Evolutionary conservation across 345 rosid genomes (phyloP).

Genomic region (Eucalyptus camaldulensis): DNA sequence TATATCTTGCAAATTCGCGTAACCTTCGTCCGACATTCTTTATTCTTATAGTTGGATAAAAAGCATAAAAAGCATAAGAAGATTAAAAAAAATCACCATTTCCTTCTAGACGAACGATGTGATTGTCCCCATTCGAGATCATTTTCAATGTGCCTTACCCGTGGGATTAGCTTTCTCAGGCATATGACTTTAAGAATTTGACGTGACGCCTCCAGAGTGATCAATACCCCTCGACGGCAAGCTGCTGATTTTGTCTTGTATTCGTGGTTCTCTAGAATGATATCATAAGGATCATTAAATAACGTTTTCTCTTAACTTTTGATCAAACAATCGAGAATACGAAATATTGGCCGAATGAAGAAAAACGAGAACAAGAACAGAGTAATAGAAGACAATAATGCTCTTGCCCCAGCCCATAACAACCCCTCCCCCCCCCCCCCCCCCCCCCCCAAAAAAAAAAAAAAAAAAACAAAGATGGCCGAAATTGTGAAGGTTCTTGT

Average conservation of each 20-base stretch:
- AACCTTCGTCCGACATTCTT: not conserved
- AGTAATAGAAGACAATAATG: not conserved
- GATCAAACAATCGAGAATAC: not conserved
- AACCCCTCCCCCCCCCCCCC: not conserved
- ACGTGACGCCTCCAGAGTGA: not conserved
- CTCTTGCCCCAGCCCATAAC: not conserved
- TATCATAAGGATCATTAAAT: not conserved
- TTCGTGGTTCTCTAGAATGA: not conserved
- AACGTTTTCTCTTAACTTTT: not conserved
- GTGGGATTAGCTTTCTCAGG: not conserved
- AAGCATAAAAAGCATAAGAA: not conserved
- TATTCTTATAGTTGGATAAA: not conserved
- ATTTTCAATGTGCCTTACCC: slow-evolving; percentile 1
- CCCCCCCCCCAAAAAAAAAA: not conserved
- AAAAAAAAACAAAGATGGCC: not conserved
- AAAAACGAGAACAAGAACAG: not conserved
- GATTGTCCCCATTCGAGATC: not conserved
- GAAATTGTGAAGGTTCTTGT: no score
- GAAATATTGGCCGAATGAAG: not conserved
- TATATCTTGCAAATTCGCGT: not conserved
- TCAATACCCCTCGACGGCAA: not conserved
- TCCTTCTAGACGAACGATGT: not conserved
- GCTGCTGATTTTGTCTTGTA: not conserved
- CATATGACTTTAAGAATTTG: not conserved
- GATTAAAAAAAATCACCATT: not conserved